Evolutionary conservation across 345 rosid species (phyloP).

Genomic region (Camelina laxa): DNA sequence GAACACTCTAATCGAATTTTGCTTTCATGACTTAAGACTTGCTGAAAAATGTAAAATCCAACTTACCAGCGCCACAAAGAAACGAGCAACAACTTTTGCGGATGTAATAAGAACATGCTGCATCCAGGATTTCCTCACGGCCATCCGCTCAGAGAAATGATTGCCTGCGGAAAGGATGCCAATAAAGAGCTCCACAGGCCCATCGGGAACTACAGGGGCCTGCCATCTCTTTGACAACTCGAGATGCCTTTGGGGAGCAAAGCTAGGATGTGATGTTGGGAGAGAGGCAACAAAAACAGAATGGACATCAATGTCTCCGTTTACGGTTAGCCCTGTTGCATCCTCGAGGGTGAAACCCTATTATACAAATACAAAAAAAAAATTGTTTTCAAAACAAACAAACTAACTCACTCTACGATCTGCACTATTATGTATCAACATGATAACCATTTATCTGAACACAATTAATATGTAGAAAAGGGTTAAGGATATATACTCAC

Average conservation of each 20-base stretch:
- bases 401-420: background rate
- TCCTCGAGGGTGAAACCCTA: slow-evolving; percentile 96
- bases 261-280: slow-evolving; percentile 85
- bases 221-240: slow-evolving; percentile 83
- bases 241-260: slow-evolving; percentile 79
- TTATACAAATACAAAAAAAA: background rate
- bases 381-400: background rate
- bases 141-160: slow-evolving; percentile 96
- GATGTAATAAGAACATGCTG: slow-evolving; percentile 80
- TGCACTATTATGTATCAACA: background rate
- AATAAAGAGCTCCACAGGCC: slow-evolving; percentile 71
- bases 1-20: background rate
- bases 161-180: slow-evolving; percentile 96
- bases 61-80: slow-evolving; percentile 89
- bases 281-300: slow-evolving; percentile 84
- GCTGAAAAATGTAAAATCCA: slow-evolving; percentile 6
- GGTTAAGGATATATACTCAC: slow-evolving; percentile 56
- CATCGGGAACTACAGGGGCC: slow-evolving; percentile 68
- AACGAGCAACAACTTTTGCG: slow-evolving; percentile 87
- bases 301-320: slow-evolving; percentile 79
- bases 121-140: slow-evolving; percentile 97
- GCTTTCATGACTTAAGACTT: slow-evolving; percentile 2
- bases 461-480: background rate
- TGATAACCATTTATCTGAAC: slow-evolving; percentile 6
- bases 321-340: slow-evolving; percentile 87